phyloP scores from a whole-genome alignment of 192 early-diverging fungal genomes.

The Umbelopsis sp. region DNA sequence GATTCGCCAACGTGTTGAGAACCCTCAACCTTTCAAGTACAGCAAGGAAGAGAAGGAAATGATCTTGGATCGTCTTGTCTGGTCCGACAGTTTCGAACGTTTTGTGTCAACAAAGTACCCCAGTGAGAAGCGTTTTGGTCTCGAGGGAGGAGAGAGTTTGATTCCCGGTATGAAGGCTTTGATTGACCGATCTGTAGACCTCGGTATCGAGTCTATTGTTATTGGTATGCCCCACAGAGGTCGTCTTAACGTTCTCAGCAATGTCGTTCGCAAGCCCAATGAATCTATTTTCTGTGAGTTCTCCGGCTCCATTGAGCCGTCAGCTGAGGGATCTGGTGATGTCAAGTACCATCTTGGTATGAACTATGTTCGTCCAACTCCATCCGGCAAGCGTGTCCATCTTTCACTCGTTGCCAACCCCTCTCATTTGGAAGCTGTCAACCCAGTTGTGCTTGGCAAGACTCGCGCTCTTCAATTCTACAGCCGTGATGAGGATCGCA shows the following conservation, averaged over 20 bases:
- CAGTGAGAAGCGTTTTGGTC: constrained; percentile 95
- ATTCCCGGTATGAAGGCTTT: constrained; percentile 98
- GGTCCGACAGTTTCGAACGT: constrained; percentile 96
- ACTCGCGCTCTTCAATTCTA: constrained; percentile 95
- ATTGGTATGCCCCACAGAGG: constrained; percentile 99
- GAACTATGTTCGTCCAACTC: constrained; percentile 96
- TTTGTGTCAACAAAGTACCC: constrained; percentile 97
- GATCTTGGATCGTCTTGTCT: constrained; percentile 95
- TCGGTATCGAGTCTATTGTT: constrained; percentile 92
- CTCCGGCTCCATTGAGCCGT: constrained; percentile 81
- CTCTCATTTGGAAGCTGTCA: constrained; percentile 97
- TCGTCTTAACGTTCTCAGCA: constrained; percentile 96
- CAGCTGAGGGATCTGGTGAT: constrained; percentile 96
- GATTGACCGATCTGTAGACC: constrained; percentile 95
- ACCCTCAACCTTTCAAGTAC: constrained; percentile 88
- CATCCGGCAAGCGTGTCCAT: constrained; percentile 95
- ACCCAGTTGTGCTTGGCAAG: constrained; percentile 99
- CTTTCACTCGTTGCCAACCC: constrained; percentile 98
- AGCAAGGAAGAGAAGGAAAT: constrained; percentile 86
- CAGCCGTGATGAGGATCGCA: constrained; percentile 82
- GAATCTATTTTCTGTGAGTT: constrained; percentile 99
- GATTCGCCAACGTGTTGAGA: constrained; percentile 92
- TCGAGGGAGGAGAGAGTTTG: constrained; percentile 96
- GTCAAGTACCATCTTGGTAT: constrained; percentile 92
- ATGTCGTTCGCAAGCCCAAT: constrained; percentile 99